Conservation (phyloP, 768 basidiomycete genomes). For the Mrakia frigida region DNA sequence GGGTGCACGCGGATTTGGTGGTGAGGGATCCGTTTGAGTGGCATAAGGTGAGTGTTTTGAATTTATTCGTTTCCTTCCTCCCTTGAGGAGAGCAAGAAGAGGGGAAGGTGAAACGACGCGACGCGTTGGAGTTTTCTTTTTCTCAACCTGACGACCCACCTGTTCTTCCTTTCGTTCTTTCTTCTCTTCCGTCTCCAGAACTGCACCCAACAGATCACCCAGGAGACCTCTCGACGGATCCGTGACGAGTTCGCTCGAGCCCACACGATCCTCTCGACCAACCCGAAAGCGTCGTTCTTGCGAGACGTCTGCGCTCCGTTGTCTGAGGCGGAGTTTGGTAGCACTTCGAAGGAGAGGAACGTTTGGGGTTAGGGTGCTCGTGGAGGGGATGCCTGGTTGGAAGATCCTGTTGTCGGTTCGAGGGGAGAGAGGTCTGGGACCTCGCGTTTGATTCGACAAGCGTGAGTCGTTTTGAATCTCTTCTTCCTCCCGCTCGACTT, state of each 20-base stretch:
- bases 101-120: background rate
- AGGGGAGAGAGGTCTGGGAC: no score
- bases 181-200: background rate
- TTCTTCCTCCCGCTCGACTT: no score
- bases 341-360: background rate
- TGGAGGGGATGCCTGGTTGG: no score
- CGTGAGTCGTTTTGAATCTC: no score
- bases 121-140: background rate
- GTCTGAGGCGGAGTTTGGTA: background rate
- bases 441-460: no score
- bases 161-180: background rate
- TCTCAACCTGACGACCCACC: background rate
- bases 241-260: conserved; percentile 8
- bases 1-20: background rate
- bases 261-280: background rate
- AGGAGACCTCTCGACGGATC: background rate
- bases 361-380: no score
- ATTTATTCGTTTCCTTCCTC: background rate
- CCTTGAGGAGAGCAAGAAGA: no score
- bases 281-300: background rate
- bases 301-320: background rate
- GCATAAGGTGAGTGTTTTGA: background rate
- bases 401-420: no score
- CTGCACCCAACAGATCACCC: conserved; percentile 2
- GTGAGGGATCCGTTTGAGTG: conserved; percentile 19